These are phyloP conservation scores for Luffa acutangula DNA, from an alignment of 306 rosid species.

Conservation along the genomic window DNA sequence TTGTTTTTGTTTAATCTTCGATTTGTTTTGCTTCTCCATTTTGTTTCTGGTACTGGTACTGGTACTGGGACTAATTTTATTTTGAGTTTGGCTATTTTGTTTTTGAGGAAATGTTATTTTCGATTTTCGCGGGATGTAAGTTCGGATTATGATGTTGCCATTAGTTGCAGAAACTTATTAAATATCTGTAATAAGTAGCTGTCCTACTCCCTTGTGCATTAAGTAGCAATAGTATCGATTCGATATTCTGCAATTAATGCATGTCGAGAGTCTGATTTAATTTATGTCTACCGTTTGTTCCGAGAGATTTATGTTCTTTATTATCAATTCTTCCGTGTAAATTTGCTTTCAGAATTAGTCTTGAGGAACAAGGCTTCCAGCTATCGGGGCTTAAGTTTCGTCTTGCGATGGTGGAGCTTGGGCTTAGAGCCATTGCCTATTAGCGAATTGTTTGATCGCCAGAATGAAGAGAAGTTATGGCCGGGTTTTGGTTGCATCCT, in stretches of 20 bases:
- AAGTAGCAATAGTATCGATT: not conserved
- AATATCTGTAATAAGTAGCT: not conserved
- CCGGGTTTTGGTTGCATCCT: constrained; percentile 46
- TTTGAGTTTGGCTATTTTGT: not conserved
- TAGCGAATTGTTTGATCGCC: constrained; percentile 20
- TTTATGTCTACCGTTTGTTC: not conserved
- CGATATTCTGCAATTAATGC: not conserved
- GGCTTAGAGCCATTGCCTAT: constrained; percentile 20
- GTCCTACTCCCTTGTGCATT: not conserved
- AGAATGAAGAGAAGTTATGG: constrained; percentile 87
- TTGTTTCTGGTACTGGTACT: not conserved
- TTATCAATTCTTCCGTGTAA: not conserved
- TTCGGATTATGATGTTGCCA: not conserved
- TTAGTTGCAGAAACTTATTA: not conserved
- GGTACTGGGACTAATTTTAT: not conserved
- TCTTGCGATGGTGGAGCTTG: constrained; percentile 18
- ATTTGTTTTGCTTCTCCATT: not conserved
- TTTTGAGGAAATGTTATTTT: not conserved
- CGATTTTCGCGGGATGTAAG: not conserved
- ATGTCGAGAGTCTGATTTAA: not conserved
- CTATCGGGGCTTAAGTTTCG: constrained; percentile 14
- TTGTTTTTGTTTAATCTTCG: not conserved
- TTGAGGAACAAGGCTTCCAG: constrained; percentile 10
- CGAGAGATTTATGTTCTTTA: constrained; percentile 6
- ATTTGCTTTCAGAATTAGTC: not conserved